Evolutionary conservation across 352 stramenopile species (phyloP).

Genomic region (Hyaloperonospora brassicae): DNA sequence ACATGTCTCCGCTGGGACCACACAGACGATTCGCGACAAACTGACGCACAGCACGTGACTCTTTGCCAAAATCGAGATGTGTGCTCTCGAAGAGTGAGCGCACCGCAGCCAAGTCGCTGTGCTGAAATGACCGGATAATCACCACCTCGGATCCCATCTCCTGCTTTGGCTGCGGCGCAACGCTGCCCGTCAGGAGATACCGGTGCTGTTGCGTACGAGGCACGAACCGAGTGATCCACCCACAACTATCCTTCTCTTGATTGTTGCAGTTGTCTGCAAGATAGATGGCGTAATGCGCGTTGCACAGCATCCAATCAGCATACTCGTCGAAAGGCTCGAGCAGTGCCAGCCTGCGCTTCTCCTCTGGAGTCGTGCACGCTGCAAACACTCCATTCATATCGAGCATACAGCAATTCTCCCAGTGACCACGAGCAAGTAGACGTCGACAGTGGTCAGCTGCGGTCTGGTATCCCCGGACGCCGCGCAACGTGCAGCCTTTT

Average conservation of each 20-base stretch:
- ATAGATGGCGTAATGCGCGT: constrained; percentile 59
- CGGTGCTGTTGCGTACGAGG: constrained; percentile 10
- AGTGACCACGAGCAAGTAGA: constrained; percentile 24
- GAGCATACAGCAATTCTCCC: constrained; percentile 37
- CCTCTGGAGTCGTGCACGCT: constrained; percentile 24
- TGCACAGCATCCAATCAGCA: constrained; percentile 54
- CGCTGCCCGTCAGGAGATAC: constrained; percentile 19
- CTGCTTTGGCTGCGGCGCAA: background rate
- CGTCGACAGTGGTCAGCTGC: constrained; percentile 34
- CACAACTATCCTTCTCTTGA: constrained; percentile 6
- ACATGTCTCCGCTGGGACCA: constrained; percentile 39
- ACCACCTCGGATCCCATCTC: constrained; percentile 3
- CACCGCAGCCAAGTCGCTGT: constrained; percentile 32
- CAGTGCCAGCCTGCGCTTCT: constrained; percentile 36
- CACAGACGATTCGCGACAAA: constrained; percentile 55
- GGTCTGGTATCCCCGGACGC: constrained; percentile 28
- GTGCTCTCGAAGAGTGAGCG: constrained; percentile 54
- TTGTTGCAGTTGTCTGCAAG: constrained; percentile 31
- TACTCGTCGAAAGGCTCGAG: constrained; percentile 69
- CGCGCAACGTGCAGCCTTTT: constrained; percentile 62
- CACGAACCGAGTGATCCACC: constrained; percentile 29
- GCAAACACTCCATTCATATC: constrained; percentile 64
- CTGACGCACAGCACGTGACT: constrained; percentile 55
- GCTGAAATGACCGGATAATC: constrained; percentile 48
- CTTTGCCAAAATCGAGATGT: constrained; percentile 41